These are phyloP conservation scores for Dittrichia graveolens DNA, from an alignment of 129 eudicot genomes.

Conservation along the genomic window DNA sequence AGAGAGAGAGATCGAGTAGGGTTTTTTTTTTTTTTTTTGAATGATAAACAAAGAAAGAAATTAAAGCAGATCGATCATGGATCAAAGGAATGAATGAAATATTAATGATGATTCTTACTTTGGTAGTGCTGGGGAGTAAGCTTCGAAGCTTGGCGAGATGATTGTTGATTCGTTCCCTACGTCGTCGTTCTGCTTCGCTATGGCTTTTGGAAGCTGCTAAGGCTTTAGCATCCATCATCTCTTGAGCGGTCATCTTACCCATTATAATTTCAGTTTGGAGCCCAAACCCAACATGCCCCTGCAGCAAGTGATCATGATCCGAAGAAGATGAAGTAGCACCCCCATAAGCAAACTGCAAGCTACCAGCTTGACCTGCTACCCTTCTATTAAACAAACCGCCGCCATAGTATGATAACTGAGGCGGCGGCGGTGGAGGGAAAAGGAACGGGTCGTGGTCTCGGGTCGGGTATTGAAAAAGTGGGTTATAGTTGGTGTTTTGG, in stretches of 20 bases:
- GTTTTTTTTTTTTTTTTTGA: background rate
- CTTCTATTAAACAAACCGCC: slow-evolving; percentile 65
- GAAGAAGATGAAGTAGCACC: slow-evolving; percentile 40
- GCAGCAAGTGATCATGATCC: slow-evolving; percentile 48
- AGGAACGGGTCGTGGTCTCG: slow-evolving; percentile 68
- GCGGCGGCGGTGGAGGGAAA: slow-evolving; percentile 56
- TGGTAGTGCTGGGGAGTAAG: slow-evolving; percentile 82
- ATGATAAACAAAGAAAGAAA: background rate
- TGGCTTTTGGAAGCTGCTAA: slow-evolving; percentile 96
- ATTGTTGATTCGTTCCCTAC: slow-evolving; percentile 90
- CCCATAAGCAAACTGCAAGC: slow-evolving; percentile 60
- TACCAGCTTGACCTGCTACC: slow-evolving; percentile 21
- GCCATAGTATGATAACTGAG: slow-evolving; percentile 47
- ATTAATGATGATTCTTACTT: slow-evolving; percentile 49
- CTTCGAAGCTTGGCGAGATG: slow-evolving; percentile 90
- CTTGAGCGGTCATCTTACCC: slow-evolving; percentile 86
- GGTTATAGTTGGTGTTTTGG: slow-evolving; percentile 44
- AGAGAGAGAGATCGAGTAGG: background rate
- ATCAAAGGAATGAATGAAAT: background rate
- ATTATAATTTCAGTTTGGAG: slow-evolving; percentile 61
- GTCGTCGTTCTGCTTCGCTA: slow-evolving; percentile 89
- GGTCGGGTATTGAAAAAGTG: slow-evolving; percentile 47
- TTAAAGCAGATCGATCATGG: background rate
- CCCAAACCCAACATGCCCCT: slow-evolving; percentile 69
- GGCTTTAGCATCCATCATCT: slow-evolving; percentile 97